Evolutionary conservation across 352 stramenopile genomes (phyloP).

Genomic region (Blastocystis sp.): DNA sequence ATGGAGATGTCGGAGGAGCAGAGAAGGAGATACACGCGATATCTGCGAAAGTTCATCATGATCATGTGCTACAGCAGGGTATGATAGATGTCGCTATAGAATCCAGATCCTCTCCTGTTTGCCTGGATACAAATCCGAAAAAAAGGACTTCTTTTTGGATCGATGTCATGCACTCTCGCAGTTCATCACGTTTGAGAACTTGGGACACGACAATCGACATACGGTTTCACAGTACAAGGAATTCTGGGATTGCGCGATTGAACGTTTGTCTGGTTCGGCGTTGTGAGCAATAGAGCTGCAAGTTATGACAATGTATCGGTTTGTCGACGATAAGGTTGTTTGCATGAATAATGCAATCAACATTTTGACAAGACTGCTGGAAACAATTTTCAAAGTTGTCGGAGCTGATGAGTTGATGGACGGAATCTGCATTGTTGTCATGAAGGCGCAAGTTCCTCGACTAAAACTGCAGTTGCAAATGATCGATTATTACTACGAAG

Average conservation of each 20-base stretch:
- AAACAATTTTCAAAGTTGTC: constrained; percentile 29
- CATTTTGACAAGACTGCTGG: constrained; percentile 39
- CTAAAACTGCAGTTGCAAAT: constrained; percentile 30
- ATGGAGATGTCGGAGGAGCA: background rate
- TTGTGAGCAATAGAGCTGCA: background rate
- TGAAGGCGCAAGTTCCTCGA: background rate
- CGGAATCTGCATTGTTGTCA: constrained; percentile 15
- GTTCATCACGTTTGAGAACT: constrained; percentile 39
- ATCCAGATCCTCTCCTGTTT: constrained; percentile 20
- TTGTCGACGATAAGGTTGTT: constrained; percentile 32
- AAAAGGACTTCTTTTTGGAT: constrained; percentile 13
- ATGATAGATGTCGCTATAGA: background rate
- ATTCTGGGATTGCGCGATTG: constrained; percentile 48
- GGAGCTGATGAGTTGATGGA: constrained; percentile 54
- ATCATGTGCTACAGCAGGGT: constrained; percentile 18
- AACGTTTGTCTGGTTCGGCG: background rate
- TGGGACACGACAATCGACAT: constrained; percentile 50
- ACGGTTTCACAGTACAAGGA: constrained; percentile 40
- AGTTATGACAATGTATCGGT: constrained; percentile 28
- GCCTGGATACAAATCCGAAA: background rate
- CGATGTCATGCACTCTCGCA: constrained; percentile 9
- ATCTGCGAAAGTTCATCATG: constrained; percentile 6
- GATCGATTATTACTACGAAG: constrained; percentile 56
- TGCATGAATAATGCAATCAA: constrained; percentile 42
- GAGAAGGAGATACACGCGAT: background rate